Percentiles rank a stretch among this genome's conserved stretches.
phyloP scores from a whole-genome alignment of 352 stramenopile species.

The Phytophthora hibernalis region DNA sequence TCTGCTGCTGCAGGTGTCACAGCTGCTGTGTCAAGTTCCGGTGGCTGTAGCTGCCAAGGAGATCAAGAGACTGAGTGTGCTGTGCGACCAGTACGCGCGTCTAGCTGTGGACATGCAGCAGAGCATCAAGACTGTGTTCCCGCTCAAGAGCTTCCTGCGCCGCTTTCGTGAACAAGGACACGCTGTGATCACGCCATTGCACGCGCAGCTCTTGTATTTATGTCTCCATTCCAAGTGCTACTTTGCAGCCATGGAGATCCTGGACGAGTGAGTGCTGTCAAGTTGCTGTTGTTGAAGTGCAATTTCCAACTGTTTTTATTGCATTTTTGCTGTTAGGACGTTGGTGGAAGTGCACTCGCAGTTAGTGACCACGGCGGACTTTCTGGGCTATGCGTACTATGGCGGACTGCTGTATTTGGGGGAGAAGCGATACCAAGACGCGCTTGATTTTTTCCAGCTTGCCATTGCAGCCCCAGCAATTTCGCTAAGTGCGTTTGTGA shows the following conservation, averaged over 20 bases:
- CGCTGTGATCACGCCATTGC: slow-evolving; percentile 65
- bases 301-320: neutral
- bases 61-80: slow-evolving; percentile 61
- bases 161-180: slow-evolving; percentile 68
- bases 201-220: slow-evolving; percentile 81
- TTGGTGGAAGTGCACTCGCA: slow-evolving; percentile 79
- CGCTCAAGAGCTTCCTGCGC: slow-evolving; percentile 70
- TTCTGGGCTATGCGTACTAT: slow-evolving; percentile 88
- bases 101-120: slow-evolving; percentile 59
- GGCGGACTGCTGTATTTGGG: slow-evolving; percentile 76
- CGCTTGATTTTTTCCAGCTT: slow-evolving; percentile 76
- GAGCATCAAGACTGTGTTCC: slow-evolving; percentile 71
- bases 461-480: slow-evolving; percentile 77
- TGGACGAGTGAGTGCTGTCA: slow-evolving; percentile 59
- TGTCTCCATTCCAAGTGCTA: slow-evolving; percentile 86
- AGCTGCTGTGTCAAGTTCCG: slow-evolving; percentile 60
- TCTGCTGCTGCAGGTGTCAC: slow-evolving; percentile 56
- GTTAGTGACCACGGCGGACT: slow-evolving; percentile 65
- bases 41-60: slow-evolving; percentile 62
- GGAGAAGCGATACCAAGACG: slow-evolving; percentile 79
- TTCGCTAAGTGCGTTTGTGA: slow-evolving; percentile 77
- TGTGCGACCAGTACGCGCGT: slow-evolving; percentile 59
- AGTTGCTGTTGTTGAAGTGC: neutral
- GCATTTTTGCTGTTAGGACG: slow-evolving; percentile 46
- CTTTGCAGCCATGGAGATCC: slow-evolving; percentile 67